These are phyloP conservation scores for Jaminaea rosea DNA, from an alignment of 1,284 basidiomycete genomes.

Conservation along the genomic window DNA sequence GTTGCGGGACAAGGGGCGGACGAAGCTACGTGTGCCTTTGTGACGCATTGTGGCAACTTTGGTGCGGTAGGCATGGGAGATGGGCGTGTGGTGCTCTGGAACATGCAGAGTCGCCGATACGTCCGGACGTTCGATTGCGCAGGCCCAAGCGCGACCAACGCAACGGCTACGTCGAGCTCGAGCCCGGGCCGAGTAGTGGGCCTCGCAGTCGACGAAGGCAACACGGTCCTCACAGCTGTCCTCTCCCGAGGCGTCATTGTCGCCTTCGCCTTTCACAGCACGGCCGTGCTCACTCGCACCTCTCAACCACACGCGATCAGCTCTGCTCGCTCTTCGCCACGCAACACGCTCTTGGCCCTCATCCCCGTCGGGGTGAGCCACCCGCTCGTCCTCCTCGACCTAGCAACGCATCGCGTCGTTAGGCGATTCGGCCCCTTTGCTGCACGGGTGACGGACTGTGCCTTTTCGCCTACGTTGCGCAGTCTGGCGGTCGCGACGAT, in stretches of 20 bases:
- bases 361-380: constrained; percentile 59
- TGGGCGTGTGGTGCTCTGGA: constrained; percentile 40
- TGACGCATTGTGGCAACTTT: constrained; percentile 94
- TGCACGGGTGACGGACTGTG: constrained; percentile 33
- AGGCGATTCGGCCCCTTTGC: constrained; percentile 59
- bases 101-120: constrained; percentile 62
- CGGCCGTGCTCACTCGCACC: constrained; percentile 61
- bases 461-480: constrained; percentile 60
- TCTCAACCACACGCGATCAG: constrained; percentile 67
- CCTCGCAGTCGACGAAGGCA: constrained; percentile 74
- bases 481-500: neutral
- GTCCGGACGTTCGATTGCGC: constrained; percentile 51
- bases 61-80: constrained; percentile 57
- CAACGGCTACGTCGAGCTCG: neutral
- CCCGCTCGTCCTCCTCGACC: constrained; percentile 73
- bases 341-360: constrained; percentile 54
- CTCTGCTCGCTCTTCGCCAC: constrained; percentile 78
- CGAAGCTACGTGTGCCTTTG: constrained; percentile 51
- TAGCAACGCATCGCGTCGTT: constrained; percentile 78
- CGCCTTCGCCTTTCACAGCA: constrained; percentile 94
- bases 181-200: constrained; percentile 54
- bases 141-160: constrained; percentile 46
- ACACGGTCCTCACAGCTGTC: constrained; percentile 68
- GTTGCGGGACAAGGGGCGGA: too few relatives aligned
- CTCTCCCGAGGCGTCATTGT: constrained; percentile 72